Evolutionary conservation across 106 monocot species (phyloP), one percentile per base, ranked within the genome.

Genomic region (Amphibolis antarctica): DNA sequence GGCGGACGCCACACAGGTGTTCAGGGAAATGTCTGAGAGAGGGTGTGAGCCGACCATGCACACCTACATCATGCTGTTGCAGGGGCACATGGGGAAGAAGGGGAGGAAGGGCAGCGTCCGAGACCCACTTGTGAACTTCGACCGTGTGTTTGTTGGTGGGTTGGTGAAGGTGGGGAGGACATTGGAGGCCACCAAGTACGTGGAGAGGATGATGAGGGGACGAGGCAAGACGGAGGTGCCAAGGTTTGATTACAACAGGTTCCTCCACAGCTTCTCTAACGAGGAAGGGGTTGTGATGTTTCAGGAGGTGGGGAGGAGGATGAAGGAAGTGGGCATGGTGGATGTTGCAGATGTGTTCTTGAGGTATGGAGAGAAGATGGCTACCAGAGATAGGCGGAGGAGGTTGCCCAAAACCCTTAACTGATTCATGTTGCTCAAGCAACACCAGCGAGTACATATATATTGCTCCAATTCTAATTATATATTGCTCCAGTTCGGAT

Each of bases 1-100:
- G 10, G 64, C 62, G 4, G 89, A 83, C 36, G 88, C 93, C 4
- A 93, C 93, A 2, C 62, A 83, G 30, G 93, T 89, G 63, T 81
- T 89, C 22, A 79, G 83, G 46, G 83, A 79, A 75, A 93, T 89
- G 93, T 14, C 75, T 10, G 42, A 44, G 43, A 74, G 79, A 46
- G 86, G 86, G 12, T 74, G 81, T 17, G 83, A 79, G 69, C 93
- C 88, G 0, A 81, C 28, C 22, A 93, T 93, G 93, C 93, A 93
- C 64, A 93, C 88, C 0, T 93, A 88, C 65, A 70, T 93, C 9
- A 94, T 89, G 88, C 70, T 94, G 10, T 70, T 94, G 24, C 89
- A 94, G 63, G 88, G 93, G 31, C 93, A 89, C 44, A 30, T 90
- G 70, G 86, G 89, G 67, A 82, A 77, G 79, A 86, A 81, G 60